Conservation (phyloP, 495 filamentous ascomycete species). For the Podospora pseudocomata region DNA sequence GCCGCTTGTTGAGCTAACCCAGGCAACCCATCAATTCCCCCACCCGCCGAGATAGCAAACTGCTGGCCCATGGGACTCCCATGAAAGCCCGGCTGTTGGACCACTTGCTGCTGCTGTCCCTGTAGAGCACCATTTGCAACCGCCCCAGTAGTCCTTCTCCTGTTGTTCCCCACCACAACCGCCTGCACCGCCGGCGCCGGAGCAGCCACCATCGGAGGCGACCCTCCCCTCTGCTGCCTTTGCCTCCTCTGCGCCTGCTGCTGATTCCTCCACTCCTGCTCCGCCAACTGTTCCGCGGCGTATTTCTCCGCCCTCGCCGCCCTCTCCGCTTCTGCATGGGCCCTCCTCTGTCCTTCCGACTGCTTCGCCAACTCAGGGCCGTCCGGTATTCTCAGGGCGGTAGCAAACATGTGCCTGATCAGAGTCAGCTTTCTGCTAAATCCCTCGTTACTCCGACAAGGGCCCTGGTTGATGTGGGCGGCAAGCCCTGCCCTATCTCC, state of each 20-base stretch:
- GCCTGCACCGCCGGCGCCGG: not conserved
- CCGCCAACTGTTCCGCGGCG: constrained; percentile 3
- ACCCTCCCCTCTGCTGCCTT: not conserved
- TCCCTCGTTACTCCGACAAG: constrained; percentile 14
- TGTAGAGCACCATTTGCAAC: not conserved
- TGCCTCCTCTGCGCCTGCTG: constrained; percentile 4
- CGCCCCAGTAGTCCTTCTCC: not conserved
- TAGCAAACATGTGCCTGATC: constrained; percentile 12
- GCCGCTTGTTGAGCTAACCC: not conserved
- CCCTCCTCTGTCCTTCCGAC: not conserved
- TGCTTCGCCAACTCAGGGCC: constrained; percentile 1
- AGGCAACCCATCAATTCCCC: not conserved
- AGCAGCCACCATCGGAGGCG: not conserved
- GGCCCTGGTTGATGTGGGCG: constrained; percentile 6
- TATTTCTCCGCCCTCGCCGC: constrained; percentile 10
- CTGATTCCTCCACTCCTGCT: constrained; percentile 6
- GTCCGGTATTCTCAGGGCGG: constrained; percentile 4
- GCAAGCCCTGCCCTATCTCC: constrained; percentile 5
- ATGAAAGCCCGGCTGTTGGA: not conserved
- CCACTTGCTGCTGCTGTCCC: not conserved
- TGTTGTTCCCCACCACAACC: not conserved
- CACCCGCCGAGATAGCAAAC: not conserved
- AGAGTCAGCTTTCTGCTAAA: constrained; percentile 8
- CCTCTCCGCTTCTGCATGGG: constrained; percentile 9
- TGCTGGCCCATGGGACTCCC: not conserved